These are phyloP conservation scores for Fusarium sarcochroum DNA, from an alignment of 2,329 filamentous ascomycete species.

Conservation along the genomic window DNA sequence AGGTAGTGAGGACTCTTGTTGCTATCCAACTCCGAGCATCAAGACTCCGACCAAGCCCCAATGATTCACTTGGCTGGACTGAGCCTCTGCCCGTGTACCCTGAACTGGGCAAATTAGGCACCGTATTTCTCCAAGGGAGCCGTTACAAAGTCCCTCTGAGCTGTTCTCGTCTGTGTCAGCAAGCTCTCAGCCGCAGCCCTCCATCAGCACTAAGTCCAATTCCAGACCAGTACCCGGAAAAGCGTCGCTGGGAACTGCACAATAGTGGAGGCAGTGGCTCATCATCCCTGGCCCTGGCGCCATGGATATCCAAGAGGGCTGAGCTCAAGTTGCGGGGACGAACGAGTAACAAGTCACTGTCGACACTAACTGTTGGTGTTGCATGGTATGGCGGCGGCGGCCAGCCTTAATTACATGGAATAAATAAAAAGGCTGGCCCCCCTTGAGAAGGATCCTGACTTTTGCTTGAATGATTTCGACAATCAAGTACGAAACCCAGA, in stretches of 20 bases:
- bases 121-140: constrained; percentile 1
- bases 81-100: background rate
- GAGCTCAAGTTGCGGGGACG: constrained; percentile 44
- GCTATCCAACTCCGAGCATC: too few relatives aligned
- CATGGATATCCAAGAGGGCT: constrained; percentile 44
- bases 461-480: constrained; percentile 10
- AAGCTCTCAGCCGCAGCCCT: constrained; percentile 48
- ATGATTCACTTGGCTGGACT: background rate
- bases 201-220: constrained; percentile 48
- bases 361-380: too few relatives aligned
- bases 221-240: constrained; percentile 34
- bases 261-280: constrained; percentile 46
- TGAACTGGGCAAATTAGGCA: constrained; percentile 2
- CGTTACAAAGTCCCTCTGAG: constrained; percentile 32
- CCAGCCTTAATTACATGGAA: background rate
- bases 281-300: constrained; percentile 42
- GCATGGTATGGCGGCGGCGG: too few relatives aligned
- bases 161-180: constrained; percentile 37
- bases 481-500: constrained; percentile 11
- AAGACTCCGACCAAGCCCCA: background rate
- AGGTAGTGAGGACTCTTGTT: background rate
- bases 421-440: constrained; percentile 43
- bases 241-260: constrained; percentile 32
- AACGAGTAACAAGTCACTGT: constrained; percentile 17
- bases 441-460: constrained; percentile 6